Evolutionary conservation across 345 rosid genomes (phyloP).

Genomic region (Rhodomyrtus tomentosa): DNA sequence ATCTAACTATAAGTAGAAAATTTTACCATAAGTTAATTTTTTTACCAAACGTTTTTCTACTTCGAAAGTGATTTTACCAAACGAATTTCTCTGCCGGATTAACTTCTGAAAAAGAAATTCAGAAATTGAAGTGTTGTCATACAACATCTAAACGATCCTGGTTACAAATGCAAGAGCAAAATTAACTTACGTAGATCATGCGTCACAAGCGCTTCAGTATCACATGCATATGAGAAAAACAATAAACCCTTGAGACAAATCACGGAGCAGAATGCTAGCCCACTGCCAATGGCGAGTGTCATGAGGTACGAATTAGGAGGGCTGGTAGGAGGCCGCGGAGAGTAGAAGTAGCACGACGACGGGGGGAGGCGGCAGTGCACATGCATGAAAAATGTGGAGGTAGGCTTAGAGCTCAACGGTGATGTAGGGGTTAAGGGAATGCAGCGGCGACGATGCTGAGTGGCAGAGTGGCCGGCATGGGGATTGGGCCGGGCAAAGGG

Average conservation of each 20-base stretch:
- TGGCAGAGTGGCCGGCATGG: background rate
- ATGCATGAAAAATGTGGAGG: background rate
- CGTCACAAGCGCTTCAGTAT: background rate
- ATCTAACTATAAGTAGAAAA: too few species aligned
- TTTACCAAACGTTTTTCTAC: too few species aligned
- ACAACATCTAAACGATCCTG: background rate
- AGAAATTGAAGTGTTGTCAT: too few species aligned
- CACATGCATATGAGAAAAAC: background rate
- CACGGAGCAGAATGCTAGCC: accelerated
- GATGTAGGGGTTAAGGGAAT: background rate
- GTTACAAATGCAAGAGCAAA: background rate
- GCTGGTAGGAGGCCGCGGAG: background rate
- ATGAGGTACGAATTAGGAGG: background rate
- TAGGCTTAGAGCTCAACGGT: background rate
- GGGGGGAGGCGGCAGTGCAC: too few species aligned
- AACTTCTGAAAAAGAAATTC: too few species aligned
- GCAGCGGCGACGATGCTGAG: too few species aligned
- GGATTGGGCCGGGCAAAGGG: background rate
- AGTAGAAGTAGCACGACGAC: background rate
- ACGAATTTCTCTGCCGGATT: too few species aligned
- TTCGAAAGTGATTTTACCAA: too few species aligned
- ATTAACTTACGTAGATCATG: background rate
- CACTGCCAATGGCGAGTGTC: background rate
- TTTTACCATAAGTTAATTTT: too few species aligned
- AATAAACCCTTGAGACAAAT: background rate